Conservation (phyloP, 306 rosid genomes). For the Bauhinia variegata region DNA sequence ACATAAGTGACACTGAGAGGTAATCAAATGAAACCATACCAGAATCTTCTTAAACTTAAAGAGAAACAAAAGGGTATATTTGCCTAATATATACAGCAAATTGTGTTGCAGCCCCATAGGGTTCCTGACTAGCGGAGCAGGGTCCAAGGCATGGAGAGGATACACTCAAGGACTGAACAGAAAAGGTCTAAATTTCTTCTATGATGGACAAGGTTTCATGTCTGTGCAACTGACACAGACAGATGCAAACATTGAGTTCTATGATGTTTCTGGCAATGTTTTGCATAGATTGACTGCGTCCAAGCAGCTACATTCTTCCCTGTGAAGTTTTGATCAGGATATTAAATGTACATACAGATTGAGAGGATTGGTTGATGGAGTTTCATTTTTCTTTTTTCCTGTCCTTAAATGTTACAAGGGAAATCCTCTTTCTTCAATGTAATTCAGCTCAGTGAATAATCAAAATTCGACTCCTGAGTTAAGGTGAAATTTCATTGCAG, state of each 20-base stretch:
- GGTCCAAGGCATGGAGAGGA: slow-evolving; percentile 71
- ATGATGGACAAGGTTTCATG: slow-evolving; percentile 71
- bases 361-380: neutral
- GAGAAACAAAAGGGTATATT: neutral
- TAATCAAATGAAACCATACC: slow-evolving; percentile 18
- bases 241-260: slow-evolving; percentile 49
- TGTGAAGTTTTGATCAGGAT: slow-evolving; percentile 24
- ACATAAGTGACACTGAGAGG: slow-evolving; percentile 60
- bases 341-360: neutral
- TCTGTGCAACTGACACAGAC: slow-evolving; percentile 47
- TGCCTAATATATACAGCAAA: slow-evolving; percentile 37
- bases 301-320: slow-evolving; percentile 44
- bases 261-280: slow-evolving; percentile 52
- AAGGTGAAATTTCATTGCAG: neutral
- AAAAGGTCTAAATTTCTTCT: slow-evolving; percentile 51
- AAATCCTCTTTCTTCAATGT: neutral
- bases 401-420: neutral
- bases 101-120: slow-evolving; percentile 53
- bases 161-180: slow-evolving; percentile 24
- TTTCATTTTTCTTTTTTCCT: neutral
- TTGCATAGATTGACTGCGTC: slow-evolving; percentile 39
- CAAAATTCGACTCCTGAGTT: neutral
- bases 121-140: slow-evolving; percentile 60
- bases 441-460: neutral
- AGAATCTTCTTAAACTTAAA: neutral